These are phyloP conservation scores for Nepenthes alata DNA, from an alignment of 179 eudicot species.

Conservation along the genomic window DNA sequence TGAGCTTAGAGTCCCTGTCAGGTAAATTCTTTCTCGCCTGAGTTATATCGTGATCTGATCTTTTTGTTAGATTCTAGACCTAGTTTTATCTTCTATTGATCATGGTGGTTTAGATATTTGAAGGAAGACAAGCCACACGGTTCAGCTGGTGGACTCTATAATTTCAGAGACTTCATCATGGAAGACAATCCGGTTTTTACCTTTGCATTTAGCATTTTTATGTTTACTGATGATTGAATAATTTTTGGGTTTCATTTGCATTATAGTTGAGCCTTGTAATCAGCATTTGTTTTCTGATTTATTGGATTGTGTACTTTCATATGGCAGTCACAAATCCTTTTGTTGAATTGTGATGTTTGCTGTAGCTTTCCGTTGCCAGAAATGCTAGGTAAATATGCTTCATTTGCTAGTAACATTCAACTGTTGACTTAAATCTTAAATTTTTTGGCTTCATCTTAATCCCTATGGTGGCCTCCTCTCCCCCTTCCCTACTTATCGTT, in stretches of 20 bases:
- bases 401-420: slow-evolving; percentile 5
- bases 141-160: slow-evolving; percentile 84
- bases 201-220: slow-evolving; percentile 6
- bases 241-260: not conserved
- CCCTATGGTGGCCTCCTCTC: not conserved
- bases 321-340: slow-evolving; percentile 81
- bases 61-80: slow-evolving; percentile 3
- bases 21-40: slow-evolving; percentile 28
- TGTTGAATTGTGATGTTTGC: slow-evolving; percentile 86
- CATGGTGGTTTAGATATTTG: slow-evolving; percentile 49
- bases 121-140: slow-evolving; percentile 97
- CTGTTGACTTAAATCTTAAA: not conserved
- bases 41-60: not conserved
- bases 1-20: slow-evolving; percentile 81
- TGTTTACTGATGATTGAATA: not conserved
- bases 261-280: not conserved
- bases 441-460: not conserved
- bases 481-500: no score
- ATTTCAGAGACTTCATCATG: slow-evolving; percentile 79
- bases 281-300: not conserved
- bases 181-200: slow-evolving; percentile 67
- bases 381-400: slow-evolving; percentile 59
- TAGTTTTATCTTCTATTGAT: slow-evolving; percentile 6
- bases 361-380: slow-evolving; percentile 77
- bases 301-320: slow-evolving; percentile 2